Evolutionary conservation across 1,139 yeast species (phyloP), one percentile per base, ranked within the genome.

Genomic region (Yamadazyma epiphylla): DNA sequence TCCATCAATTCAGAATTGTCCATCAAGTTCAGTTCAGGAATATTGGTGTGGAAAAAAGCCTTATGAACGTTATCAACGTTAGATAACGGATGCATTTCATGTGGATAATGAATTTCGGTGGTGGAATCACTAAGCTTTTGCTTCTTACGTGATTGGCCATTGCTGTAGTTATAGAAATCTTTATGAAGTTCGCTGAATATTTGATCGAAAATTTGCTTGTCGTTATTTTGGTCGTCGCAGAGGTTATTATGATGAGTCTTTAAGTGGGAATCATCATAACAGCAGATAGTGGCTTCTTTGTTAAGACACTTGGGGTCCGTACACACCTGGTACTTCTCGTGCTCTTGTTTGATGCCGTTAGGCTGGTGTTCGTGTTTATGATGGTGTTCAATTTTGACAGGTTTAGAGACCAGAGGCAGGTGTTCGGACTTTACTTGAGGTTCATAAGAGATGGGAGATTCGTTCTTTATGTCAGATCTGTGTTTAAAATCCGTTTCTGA

Each of bases 21-120:
- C 8, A 26, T 20, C 2, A 30, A 22, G 14, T 36, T 37, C 12
- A 29, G 33, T 25, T 60, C 56, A 3, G 69, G 67, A 9, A 68
- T 58, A 19, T 60, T 61, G 4, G 74, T 64, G 36, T 68, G 74
- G 39, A 68, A 68, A 38, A 69, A 66, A 4, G 73, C 65, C 43
- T 67, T 70, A 36, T 67, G 73, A n/a, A 58, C 45, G 24, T 38
- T 38, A 20, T 21, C 31, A n/a, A 58, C 45, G 24, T 38, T 38
- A 19, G 19, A 31, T 2, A 31, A 30, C 15, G 51, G 59, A 38
- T 66, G 71, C 33, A 68, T 60, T 25, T 55, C 60, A 40, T 63
- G 70, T 4, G 74, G 73, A 31, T 49, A 51, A 37, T 52, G 57
- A 7, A 51, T 39, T 22, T 48, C 37, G 13, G 28, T 24, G 10